Conservation (phyloP, 345 rosid genomes). For the Ailanthus altissimus region DNA sequence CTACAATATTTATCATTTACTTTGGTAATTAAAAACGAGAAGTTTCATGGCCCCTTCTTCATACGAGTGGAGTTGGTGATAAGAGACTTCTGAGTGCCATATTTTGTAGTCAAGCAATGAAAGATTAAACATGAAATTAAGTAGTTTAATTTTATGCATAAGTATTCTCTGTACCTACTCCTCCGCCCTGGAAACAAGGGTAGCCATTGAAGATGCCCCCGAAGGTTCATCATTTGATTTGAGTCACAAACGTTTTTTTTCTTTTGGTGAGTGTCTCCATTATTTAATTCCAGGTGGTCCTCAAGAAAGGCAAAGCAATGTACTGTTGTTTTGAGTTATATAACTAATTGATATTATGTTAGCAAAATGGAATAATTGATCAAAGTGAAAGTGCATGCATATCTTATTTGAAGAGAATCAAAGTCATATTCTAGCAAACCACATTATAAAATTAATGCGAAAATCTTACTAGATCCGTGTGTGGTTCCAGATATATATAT, state of each 20-base stretch:
- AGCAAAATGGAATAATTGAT: not conserved
- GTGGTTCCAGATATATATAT: too few species aligned
- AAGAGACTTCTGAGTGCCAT: not conserved
- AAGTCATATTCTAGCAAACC: not conserved
- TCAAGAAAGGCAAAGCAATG: not conserved
- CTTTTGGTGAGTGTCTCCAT: too few species aligned
- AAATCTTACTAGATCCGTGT: too few species aligned
- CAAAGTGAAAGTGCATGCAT: not conserved
- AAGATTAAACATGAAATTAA: too few species aligned
- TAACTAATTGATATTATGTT: too few species aligned
- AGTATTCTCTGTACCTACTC: not conserved
- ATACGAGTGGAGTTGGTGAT: not conserved
- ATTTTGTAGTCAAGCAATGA: too few species aligned
- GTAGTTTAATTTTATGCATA: too few species aligned
- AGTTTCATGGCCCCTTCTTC: not conserved
- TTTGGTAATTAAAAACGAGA: not conserved
- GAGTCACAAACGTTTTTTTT: too few species aligned
- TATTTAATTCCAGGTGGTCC: too few species aligned
- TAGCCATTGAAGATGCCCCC: conserved; percentile 1
- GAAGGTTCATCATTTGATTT: not conserved
- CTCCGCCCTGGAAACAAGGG: conserved; percentile 22
- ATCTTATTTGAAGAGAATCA: not conserved
- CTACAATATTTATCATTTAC: too few species aligned
- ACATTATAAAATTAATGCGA: not conserved
- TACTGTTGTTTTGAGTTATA: too few species aligned